These are phyloP conservation scores for Elongisporangium prolatum DNA, from an alignment of 352 stramenopile species.

Conservation along the genomic window DNA sequence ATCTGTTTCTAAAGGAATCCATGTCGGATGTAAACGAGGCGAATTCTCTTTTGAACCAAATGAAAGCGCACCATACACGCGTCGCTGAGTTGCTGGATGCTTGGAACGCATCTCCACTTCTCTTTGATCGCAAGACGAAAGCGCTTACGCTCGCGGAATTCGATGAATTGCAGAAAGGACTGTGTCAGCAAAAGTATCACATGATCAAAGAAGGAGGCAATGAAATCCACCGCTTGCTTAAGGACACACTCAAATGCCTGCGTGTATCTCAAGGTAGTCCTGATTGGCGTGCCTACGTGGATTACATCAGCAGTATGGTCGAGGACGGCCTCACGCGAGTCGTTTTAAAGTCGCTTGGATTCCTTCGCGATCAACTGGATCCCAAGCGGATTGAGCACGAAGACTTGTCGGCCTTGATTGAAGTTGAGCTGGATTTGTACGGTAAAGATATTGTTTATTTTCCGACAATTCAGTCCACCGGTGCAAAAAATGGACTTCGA, in stretches of 20 bases:
- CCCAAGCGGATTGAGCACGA: slow-evolving; percentile 76
- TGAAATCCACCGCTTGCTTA: slow-evolving; percentile 85
- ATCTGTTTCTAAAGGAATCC: slow-evolving; percentile 88
- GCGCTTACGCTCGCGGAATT: slow-evolving; percentile 79
- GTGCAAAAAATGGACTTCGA: slow-evolving; percentile 44
- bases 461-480: slow-evolving; percentile 48
- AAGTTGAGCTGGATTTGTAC: slow-evolving; percentile 90
- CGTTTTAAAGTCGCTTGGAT: slow-evolving; percentile 60
- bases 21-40: slow-evolving; percentile 89
- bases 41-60: slow-evolving; percentile 74
- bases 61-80: slow-evolving; percentile 85
- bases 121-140: slow-evolving; percentile 89
- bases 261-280: slow-evolving; percentile 87
- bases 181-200: slow-evolving; percentile 82
- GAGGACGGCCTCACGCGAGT: slow-evolving; percentile 77
- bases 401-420: slow-evolving; percentile 80
- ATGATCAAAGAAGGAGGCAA: slow-evolving; percentile 86
- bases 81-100: slow-evolving; percentile 72
- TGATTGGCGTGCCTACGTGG: slow-evolving; percentile 91
- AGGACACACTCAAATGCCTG: slow-evolving; percentile 87
- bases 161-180: slow-evolving; percentile 68
- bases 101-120: slow-evolving; percentile 64
- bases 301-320: slow-evolving; percentile 90
- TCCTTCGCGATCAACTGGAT: slow-evolving; percentile 82
- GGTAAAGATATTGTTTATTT: slow-evolving; percentile 82